These are phyloP conservation scores for Musa acuminata DNA, from an alignment of 176 grass and related monocot species.

Conservation along the genomic window DNA sequence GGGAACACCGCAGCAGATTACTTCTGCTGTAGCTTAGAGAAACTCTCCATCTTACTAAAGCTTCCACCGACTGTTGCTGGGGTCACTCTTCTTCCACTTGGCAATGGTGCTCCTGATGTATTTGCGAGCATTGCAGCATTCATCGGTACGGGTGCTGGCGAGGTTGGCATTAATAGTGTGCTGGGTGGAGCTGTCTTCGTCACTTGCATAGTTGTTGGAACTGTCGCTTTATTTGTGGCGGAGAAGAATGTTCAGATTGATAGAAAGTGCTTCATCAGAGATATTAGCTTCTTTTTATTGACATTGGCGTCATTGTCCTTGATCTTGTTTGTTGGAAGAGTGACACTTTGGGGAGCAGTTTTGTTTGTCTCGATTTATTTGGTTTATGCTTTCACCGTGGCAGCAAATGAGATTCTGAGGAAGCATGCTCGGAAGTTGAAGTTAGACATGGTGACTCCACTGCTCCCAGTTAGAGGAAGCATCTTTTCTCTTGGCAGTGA, in stretches of 20 bases:
- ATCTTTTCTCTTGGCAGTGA: constrained; percentile 56
- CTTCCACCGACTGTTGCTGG: constrained; percentile 82
- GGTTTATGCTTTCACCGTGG: constrained; percentile 72
- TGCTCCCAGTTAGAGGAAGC: constrained; percentile 80
- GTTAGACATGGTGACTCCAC: constrained; percentile 73
- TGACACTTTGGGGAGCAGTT: constrained; percentile 77
- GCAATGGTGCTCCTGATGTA: constrained; percentile 93
- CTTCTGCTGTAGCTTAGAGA: constrained; percentile 97
- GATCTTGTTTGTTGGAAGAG: constrained; percentile 72
- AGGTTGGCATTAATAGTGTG: constrained; percentile 90
- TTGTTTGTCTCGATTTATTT: constrained; percentile 81
- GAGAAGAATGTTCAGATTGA: constrained; percentile 98
- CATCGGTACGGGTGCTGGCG: constrained; percentile 59
- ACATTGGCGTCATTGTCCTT: constrained; percentile 47
- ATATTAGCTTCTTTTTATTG: constrained; percentile 79
- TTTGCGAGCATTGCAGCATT: constrained; percentile 92
- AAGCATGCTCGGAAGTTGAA: constrained; percentile 80
- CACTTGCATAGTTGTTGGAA: constrained; percentile 83
- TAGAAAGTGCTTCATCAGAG: constrained; percentile 72
- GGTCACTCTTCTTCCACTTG: constrained; percentile 79
- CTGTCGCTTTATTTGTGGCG: constrained; percentile 54
- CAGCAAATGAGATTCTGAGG: constrained; percentile 81
- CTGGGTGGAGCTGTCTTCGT: constrained; percentile 92
- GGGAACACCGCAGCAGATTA: constrained; percentile 93
- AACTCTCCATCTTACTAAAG: constrained; percentile 67